Evolutionary conservation across 352 stramenopile species (phyloP).

Genomic region (Pythium oligandrum): DNA sequence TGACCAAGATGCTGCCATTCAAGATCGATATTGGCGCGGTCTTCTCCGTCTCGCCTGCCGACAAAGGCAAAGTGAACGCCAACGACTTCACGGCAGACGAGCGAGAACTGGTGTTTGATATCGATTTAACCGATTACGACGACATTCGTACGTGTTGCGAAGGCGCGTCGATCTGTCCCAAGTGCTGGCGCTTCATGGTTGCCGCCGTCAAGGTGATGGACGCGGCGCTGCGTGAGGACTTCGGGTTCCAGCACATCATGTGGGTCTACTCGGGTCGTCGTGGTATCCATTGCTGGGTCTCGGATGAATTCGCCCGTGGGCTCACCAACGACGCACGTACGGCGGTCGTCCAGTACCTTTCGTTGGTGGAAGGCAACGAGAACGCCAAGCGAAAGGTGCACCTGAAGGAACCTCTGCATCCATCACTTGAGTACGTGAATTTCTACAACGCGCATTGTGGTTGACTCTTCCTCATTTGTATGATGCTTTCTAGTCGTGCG

Average conservation of each 20-base stretch:
- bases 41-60: conserved; percentile 82
- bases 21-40: conserved; percentile 99
- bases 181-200: conserved; percentile 98
- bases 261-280: conserved; percentile 99
- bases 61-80: conserved; percentile 84
- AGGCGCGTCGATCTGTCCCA: conserved; percentile 87
- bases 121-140: conserved; percentile 99
- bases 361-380: conserved; percentile 90
- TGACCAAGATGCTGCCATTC: conserved; percentile 92
- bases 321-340: conserved; percentile 96
- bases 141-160: conserved; percentile 96
- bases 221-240: conserved; percentile 90
- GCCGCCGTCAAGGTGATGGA: conserved; percentile 96
- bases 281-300: conserved; percentile 99
- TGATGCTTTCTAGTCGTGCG: conserved; percentile 57
- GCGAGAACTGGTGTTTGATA: conserved; percentile 99
- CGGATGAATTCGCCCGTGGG: conserved; percentile 89
- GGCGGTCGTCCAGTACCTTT: conserved; percentile 96
- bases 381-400: conserved; percentile 89
- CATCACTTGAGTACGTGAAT: conserved; percentile 80
- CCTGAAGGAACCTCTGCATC: conserved; percentile 90
- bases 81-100: conserved; percentile 90
- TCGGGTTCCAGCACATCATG: conserved; percentile 97
- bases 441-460: background rate
- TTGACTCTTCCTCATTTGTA: background rate